Percentiles rank a stretch among this genome's conserved stretches.
Conservation (phyloP, 345 rosid species). For the Citrus trifoliata region DNA sequence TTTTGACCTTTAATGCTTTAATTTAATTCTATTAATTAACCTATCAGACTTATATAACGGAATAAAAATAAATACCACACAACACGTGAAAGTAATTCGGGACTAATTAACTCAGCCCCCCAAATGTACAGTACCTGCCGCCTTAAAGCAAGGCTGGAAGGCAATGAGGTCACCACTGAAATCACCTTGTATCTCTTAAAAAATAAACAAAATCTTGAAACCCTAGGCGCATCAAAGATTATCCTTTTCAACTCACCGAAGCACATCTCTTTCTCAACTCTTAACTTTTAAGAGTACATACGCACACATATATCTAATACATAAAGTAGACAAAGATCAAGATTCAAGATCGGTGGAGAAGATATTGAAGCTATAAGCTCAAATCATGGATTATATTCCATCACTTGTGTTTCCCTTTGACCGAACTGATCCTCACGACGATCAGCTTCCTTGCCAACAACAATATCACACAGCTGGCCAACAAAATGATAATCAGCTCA, state of each 20-base stretch:
- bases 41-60: no score
- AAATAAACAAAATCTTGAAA: conserved; percentile 17
- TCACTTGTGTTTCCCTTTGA: conserved; percentile 18
- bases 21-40: no score
- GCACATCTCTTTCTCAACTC: not conserved
- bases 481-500: not conserved
- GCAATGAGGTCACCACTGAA: not conserved
- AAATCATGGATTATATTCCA: conserved; percentile 22
- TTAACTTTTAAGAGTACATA: no score
- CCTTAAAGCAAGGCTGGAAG: not conserved
- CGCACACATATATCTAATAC: no score
- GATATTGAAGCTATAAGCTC: not conserved
- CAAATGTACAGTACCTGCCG: conserved; percentile 12
- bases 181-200: not conserved
- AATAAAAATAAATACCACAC: no score
- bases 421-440: conserved; percentile 12
- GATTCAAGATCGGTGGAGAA: not conserved
- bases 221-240: conserved; percentile 24
- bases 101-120: not conserved
- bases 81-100: no score
- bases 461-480: not conserved
- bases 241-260: not conserved
- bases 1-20: no score
- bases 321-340: not conserved
- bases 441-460: not conserved